These are phyloP conservation scores for Alternaria hordeiaustralica DNA, from an alignment of 2,329 filamentous ascomycete species.

Conservation along the genomic window DNA sequence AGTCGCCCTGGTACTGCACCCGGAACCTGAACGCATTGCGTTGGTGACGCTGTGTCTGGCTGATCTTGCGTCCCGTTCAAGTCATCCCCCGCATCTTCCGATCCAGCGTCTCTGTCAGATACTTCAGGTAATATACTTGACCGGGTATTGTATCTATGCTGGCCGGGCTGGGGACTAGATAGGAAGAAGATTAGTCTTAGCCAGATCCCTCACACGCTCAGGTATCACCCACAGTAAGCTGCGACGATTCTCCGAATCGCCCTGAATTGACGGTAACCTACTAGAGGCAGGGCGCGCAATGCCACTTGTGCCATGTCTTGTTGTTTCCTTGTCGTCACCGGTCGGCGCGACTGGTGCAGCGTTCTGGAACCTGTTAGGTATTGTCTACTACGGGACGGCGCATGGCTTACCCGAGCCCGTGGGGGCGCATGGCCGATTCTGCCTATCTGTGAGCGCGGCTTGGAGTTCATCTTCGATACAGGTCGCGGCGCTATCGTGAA, in stretches of 20 bases:
- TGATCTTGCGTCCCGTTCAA: background rate
- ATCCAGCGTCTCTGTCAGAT: constrained; percentile 2
- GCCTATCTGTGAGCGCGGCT: constrained; percentile 20
- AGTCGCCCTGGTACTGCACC: constrained; percentile 19
- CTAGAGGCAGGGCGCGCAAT: constrained; percentile 5
- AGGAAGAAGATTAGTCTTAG: background rate
- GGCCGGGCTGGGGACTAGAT: constrained; percentile 37
- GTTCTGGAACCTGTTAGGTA: constrained; percentile 11
- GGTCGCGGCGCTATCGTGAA: constrained; percentile 28
- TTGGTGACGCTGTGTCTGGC: background rate
- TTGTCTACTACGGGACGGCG: background rate
- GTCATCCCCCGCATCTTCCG: background rate
- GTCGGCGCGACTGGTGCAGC: background rate
- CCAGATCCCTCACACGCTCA: background rate
- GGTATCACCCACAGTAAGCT: constrained; percentile 31
- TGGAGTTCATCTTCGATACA: constrained; percentile 26
- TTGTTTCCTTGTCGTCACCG: background rate
- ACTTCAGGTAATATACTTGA: constrained; percentile 9
- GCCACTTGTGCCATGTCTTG: background rate
- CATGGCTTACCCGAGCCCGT: constrained; percentile 9
- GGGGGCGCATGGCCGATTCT: constrained; percentile 18
- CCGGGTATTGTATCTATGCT: constrained; percentile 25
- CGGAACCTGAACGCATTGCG: constrained; percentile 1
- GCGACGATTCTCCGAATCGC: constrained; percentile 25
- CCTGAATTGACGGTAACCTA: constrained; percentile 10